Evolutionary conservation across 1,284 basidiomycete genomes (phyloP).

Genomic region (Sanghuangporus sanghuang): DNA sequence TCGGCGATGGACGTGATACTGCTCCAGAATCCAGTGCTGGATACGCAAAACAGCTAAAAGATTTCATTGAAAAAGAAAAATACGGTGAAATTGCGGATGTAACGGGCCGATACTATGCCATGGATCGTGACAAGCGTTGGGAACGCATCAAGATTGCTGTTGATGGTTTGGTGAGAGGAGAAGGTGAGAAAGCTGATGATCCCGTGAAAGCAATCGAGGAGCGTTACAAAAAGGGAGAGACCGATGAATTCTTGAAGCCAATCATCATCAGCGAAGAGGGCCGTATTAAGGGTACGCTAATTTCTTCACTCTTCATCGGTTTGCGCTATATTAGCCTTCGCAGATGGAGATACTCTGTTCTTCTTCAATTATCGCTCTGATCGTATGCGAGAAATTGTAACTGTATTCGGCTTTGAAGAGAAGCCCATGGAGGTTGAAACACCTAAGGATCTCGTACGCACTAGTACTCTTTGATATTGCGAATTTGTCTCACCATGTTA

Average conservation of each 20-base stretch:
- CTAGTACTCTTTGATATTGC: slow-evolving; percentile 16
- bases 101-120: slow-evolving; percentile 87
- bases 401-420: slow-evolving; percentile 75
- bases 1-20: slow-evolving; percentile 88
- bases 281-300: slow-evolving; percentile 64
- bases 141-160: slow-evolving; percentile 86
- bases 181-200: slow-evolving; percentile 61
- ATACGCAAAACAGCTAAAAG: slow-evolving; percentile 72
- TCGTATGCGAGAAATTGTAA: slow-evolving; percentile 83
- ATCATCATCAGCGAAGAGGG: slow-evolving; percentile 80
- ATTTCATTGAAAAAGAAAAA: slow-evolving; percentile 72
- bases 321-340: not conserved
- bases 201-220: slow-evolving; percentile 63
- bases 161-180: slow-evolving; percentile 74
- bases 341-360: slow-evolving; percentile 77
- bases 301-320: not conserved
- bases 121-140: slow-evolving; percentile 96
- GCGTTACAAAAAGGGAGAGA: slow-evolving; percentile 76
- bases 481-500: not conserved
- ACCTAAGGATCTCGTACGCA: slow-evolving; percentile 73
- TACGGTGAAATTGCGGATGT: slow-evolving; percentile 76
- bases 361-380: slow-evolving; percentile 96
- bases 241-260: slow-evolving; percentile 91
- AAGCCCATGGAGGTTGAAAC: slow-evolving; percentile 79
- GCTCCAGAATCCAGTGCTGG: slow-evolving; percentile 73